A percentile compares a stretch with the other conserved stretches of the same genome.
Evolutionary conservation across 192 early-diverging fungal species (phyloP).

Genomic region (Rhizoclosmatium globosum): DNA sequence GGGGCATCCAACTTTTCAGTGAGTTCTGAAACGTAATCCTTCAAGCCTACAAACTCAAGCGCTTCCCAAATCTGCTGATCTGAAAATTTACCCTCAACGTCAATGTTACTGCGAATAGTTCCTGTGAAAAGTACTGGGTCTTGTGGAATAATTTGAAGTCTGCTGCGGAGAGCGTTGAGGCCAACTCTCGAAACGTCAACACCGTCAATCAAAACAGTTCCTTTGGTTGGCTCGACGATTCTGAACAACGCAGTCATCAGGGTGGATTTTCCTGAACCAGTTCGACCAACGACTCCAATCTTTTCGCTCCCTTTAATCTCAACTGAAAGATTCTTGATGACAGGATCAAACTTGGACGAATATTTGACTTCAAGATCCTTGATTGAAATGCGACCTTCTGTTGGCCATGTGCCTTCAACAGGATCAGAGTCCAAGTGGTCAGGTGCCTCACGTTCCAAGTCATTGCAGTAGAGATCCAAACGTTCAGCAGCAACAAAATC

Average conservation of each 20-base stretch:
- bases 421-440: constrained; percentile 15
- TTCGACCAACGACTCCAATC: no score
- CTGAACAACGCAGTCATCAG: constrained; percentile 53
- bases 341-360: no score
- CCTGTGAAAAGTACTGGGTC: constrained; percentile 65
- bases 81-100: constrained; percentile 58
- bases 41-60: constrained; percentile 49
- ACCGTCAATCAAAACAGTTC: constrained; percentile 76
- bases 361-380: constrained; percentile 38
- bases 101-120: constrained; percentile 70
- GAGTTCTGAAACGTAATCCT: constrained; percentile 43
- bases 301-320: no score
- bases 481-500: constrained; percentile 60
- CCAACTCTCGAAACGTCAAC: constrained; percentile 56
- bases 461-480: constrained; percentile 49
- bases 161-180: constrained; percentile 45
- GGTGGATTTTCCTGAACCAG: no score
- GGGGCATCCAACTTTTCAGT: constrained; percentile 43
- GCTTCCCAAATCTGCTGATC: constrained; percentile 78
- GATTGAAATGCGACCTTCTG: constrained; percentile 15
- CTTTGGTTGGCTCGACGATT: constrained; percentile 52
- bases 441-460: constrained; percentile 45
- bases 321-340: no score
- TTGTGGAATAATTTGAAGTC: constrained; percentile 64
- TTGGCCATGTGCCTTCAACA: constrained; percentile 25